A percentile compares a stretch with the other conserved stretches of the same genome.
These are phyloP conservation scores for Vicia villosa DNA, from an alignment of 306 rosid species.

Conservation along the genomic window DNA sequence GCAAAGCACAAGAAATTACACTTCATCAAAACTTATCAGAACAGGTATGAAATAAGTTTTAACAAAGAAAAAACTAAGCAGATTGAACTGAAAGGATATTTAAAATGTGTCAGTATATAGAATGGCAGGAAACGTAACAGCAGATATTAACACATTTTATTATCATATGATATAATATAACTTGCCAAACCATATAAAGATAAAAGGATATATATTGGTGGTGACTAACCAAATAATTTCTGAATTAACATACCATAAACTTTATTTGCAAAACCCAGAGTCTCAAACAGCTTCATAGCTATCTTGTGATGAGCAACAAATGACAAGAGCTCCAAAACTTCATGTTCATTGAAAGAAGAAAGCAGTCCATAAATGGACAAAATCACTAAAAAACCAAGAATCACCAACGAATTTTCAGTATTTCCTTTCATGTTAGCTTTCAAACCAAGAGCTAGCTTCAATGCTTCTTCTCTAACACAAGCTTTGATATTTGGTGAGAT, in stretches of 20 bases:
- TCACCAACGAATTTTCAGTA: not conserved
- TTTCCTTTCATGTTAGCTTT: constrained; percentile 3
- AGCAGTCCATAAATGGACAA: constrained; percentile 22
- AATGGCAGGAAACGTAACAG: not conserved
- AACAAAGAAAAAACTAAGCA: not conserved
- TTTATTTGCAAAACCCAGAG: constrained; percentile 5
- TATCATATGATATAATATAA: not conserved
- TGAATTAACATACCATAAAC: constrained; percentile 12
- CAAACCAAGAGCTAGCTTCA: constrained; percentile 12
- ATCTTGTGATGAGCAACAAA: constrained; percentile 10
- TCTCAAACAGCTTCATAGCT: constrained; percentile 4
- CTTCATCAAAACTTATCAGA: not conserved
- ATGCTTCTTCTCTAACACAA: constrained; percentile 4
- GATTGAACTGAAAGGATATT: not conserved
- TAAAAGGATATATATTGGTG: not conserved
- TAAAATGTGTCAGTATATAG: not conserved
- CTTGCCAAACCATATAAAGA: not conserved
- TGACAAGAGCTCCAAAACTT: constrained; percentile 6
- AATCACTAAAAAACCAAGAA: constrained; percentile 7
- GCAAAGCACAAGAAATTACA: not conserved
- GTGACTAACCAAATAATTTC: not conserved
- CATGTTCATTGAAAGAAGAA: constrained; percentile 3
- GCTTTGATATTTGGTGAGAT: not conserved
- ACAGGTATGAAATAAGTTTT: not conserved
- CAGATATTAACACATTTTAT: not conserved